Conservation (phyloP, 2,329 filamentous ascomycete genomes). For the Penicillium sp. region DNA sequence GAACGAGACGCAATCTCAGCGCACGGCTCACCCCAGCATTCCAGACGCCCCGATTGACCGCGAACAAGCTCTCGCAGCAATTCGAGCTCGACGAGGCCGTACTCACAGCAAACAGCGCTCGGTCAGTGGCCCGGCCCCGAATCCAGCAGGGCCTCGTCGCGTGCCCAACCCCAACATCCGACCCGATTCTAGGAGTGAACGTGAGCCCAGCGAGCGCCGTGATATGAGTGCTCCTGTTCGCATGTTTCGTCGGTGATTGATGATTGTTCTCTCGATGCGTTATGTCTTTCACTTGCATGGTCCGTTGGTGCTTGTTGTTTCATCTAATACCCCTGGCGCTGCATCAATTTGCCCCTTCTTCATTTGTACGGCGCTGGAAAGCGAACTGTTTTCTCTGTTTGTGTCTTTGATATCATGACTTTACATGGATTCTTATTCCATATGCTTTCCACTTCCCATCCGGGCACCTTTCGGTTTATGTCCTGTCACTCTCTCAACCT, state of each 20-base stretch:
- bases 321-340: constrained; percentile 32
- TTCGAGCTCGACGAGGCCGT: constrained; percentile 49
- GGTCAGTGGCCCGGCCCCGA: constrained; percentile 34
- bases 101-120: constrained; percentile 47
- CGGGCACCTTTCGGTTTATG: constrained; percentile 6
- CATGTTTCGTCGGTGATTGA: constrained; percentile 31
- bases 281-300: constrained; percentile 14
- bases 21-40: constrained; percentile 28
- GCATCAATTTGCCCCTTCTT: constrained; percentile 15
- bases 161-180: constrained; percentile 40
- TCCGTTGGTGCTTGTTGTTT: constrained; percentile 21
- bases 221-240: constrained; percentile 42
- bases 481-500: constrained; percentile 4
- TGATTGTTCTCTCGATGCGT: constrained; percentile 3
- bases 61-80: constrained; percentile 53
- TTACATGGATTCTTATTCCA: constrained; percentile 2
- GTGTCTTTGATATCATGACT: constrained; percentile 12
- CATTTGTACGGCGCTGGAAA: constrained; percentile 16
- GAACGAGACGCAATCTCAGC: constrained; percentile 27
- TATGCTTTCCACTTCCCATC: neutral
- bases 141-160: constrained; percentile 31
- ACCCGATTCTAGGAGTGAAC: constrained; percentile 30
- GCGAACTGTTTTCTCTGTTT: constrained; percentile 7
- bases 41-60: constrained; percentile 49
- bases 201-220: constrained; percentile 33